Evolutionary conservation across 2,329 filamentous ascomycete species (phyloP), one percentile per base, ranked within the genome.

Genomic region (Sporothrix mexicana): DNA sequence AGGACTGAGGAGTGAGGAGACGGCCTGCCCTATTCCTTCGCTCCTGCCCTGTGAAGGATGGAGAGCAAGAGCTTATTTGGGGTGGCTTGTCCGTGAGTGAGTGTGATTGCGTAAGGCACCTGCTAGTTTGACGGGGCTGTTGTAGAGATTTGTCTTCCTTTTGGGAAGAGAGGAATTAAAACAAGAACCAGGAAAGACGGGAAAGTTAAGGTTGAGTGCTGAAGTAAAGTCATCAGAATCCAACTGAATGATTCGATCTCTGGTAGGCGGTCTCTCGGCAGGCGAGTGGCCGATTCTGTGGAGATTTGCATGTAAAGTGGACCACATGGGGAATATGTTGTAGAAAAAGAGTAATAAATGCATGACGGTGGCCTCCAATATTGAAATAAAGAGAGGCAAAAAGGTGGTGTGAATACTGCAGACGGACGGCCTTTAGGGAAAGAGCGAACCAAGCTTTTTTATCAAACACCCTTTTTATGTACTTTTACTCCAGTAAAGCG

Each of bases 231-330:
- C 51, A 23, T 55, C 23, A 12, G 23, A 23, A 55, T 20, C 51
- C 30, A 36, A 23, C 51, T 55, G 51, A 13, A 25, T 20, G 51
- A 25, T 36, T 36, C 30, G 30, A 36, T 36, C 51, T 23, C 51
- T 55, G 51, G 47, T 12, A 12, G 51, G n/a, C 41, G 41, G 62
- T 51, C 64, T 51, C 20, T 70, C 69, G 55, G 69, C 69, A 70
- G 55, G 70, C 47, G 45, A 55, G 45, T 43, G 59, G 59, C 70
- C 59, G 70, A 36, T n/a, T 36, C 41, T 66, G 59, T 49, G 70
- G 70, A 3, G 59, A 9, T 36, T 1, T 36, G 30, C 30, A 36
- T 36, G 30, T 17, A 66, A 66, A 53, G 59, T 55, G 70, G 59
- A 36, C 2, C 25, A 5, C 12, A 20, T 61, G 15, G 36, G 36